Evolutionary conservation across 179 eudicot genomes (phyloP).

Genomic region (Beta corolliflora): DNA sequence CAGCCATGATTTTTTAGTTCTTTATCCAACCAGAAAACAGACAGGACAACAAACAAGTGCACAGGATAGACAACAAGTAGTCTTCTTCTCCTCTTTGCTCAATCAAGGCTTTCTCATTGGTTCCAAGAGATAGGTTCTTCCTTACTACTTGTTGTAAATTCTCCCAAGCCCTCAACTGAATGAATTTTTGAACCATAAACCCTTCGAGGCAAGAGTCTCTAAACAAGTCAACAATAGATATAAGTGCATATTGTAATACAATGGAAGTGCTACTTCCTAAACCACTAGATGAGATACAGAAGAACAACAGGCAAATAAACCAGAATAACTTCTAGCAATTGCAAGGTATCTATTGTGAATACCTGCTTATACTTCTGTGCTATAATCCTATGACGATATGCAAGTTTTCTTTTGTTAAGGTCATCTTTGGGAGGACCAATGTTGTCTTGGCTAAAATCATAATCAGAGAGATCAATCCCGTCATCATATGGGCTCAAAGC

Average conservation of each 20-base stretch:
- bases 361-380: slow-evolving; percentile 82
- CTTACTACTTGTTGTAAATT: neutral
- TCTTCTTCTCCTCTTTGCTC: neutral
- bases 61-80: neutral
- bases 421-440: slow-evolving; percentile 59
- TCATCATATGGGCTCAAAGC: slow-evolving; percentile 68
- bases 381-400: slow-evolving; percentile 70
- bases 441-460: slow-evolving; percentile 67
- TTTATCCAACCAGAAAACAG: neutral
- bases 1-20: neutral
- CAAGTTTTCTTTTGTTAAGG: slow-evolving; percentile 66
- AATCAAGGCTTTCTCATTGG: neutral
- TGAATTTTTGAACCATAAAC: neutral
- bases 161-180: neutral
- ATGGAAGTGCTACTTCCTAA: neutral
- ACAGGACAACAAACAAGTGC: neutral
- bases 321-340: neutral
- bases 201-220: neutral
- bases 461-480: slow-evolving; percentile 70
- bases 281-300: neutral
- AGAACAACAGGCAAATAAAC: neutral
- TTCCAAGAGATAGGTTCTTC: neutral
- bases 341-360: slow-evolving; percentile 13
- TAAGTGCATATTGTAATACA: neutral
- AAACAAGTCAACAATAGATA: neutral